These are phyloP conservation scores for Schizonepeta tenuifolia DNA, from an alignment of 257 asterid species.

Conservation along the genomic window DNA sequence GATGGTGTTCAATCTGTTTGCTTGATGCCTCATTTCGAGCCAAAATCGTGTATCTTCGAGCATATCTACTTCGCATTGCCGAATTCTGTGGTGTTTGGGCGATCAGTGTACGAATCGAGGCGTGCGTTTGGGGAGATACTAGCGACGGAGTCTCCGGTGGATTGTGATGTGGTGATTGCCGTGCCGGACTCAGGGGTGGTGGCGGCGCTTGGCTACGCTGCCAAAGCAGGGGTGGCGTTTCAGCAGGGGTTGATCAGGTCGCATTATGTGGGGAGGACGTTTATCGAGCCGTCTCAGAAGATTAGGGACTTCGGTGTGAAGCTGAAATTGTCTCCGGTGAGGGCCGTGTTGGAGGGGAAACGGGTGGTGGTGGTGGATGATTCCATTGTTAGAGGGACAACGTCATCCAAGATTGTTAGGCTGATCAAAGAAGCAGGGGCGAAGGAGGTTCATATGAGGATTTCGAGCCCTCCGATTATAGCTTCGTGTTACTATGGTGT, in stretches of 20 bases:
- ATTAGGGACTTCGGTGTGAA: constrained; percentile 94
- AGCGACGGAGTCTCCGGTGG: constrained; percentile 77
- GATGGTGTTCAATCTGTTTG: constrained; percentile 62
- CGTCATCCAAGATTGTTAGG: constrained; percentile 88
- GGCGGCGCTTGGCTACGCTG: constrained; percentile 89
- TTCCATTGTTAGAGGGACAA: constrained; percentile 93
- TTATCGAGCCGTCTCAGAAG: constrained; percentile 92
- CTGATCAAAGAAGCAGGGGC: constrained; percentile 89
- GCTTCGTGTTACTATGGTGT: constrained; percentile 90
- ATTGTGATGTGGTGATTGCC: constrained; percentile 89
- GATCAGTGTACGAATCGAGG: constrained; percentile 84
- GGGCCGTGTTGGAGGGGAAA: constrained; percentile 88
- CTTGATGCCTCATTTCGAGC: constrained; percentile 67
- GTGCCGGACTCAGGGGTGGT: constrained; percentile 96
- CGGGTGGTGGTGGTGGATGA: constrained; percentile 97
- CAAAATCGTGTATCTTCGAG: constrained; percentile 81
- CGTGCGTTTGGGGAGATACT: constrained; percentile 70
- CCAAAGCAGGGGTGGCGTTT: constrained; percentile 82
- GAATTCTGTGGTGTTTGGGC: constrained; percentile 73
- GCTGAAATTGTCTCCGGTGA: constrained; percentile 80
- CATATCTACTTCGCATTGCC: constrained; percentile 87
- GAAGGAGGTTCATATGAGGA: constrained; percentile 93
- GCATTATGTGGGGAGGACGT: constrained; percentile 88
- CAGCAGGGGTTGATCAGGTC: constrained; percentile 92
- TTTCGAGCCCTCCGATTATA: constrained; percentile 89